These are phyloP conservation scores for Populus simonii DNA, from an alignment of 345 rosid species.

Conservation along the genomic window DNA sequence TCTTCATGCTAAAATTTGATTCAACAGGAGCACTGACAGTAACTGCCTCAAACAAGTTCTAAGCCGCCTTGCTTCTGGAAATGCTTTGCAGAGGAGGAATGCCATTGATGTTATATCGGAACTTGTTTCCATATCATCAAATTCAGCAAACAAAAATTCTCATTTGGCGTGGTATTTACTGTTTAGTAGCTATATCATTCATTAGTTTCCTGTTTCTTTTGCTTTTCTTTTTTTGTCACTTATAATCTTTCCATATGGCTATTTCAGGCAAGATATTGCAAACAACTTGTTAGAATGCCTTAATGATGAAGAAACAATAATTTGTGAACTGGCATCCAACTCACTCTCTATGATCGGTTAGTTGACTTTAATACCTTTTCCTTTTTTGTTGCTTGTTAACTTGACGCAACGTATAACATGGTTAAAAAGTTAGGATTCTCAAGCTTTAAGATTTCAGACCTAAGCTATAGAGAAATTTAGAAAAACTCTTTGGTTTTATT, in stretches of 20 bases:
- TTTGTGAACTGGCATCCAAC: constrained; percentile 47
- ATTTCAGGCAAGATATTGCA: constrained; percentile 65
- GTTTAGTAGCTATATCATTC: constrained; percentile 5
- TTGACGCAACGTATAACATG: too few relatives aligned
- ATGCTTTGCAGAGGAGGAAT: constrained; percentile 59
- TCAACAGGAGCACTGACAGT: constrained; percentile 49
- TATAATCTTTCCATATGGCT: constrained; percentile 10
- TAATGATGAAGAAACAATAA: constrained; percentile 51
- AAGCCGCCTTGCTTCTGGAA: constrained; percentile 62
- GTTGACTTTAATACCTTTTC: constrained; percentile 15
- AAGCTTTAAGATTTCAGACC: too few relatives aligned
- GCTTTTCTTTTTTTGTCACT: constrained; percentile 7
- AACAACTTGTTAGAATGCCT: constrained; percentile 57
- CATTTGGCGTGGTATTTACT: constrained; percentile 55
- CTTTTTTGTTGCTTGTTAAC: neutral
- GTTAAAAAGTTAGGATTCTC: too few relatives aligned
- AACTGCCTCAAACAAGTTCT: constrained; percentile 66
- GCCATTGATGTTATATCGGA: constrained; percentile 76
- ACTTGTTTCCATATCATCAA: constrained; percentile 42
- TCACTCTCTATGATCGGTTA: constrained; percentile 65
- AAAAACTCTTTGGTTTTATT: too few relatives aligned
- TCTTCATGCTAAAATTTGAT: constrained; percentile 20
- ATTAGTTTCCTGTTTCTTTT: constrained; percentile 8
- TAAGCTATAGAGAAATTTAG: too few relatives aligned
- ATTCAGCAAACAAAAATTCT: constrained; percentile 36